A percentile compares a stretch with the other conserved stretches of the same genome.
Evolutionary conservation across 331 rosid genomes (phyloP).

Genomic region (Quercus lobata): DNA sequence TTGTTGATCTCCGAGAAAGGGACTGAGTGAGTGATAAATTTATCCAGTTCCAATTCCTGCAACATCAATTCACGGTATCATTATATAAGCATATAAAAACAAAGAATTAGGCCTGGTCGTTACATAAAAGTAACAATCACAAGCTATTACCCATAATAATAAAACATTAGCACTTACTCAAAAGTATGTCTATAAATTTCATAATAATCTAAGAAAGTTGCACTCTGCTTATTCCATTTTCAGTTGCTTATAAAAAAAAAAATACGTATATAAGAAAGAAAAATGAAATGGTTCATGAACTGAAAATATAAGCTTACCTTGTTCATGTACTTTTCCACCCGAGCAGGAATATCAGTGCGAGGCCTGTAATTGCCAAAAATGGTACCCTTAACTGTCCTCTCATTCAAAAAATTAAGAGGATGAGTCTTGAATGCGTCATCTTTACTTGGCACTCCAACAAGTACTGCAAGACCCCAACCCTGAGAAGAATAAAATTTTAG

Average conservation of each 20-base stretch:
- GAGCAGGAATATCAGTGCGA: conserved; percentile 67
- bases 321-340: conserved; percentile 79
- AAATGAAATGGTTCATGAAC: background rate
- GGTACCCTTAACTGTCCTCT: conserved; percentile 93
- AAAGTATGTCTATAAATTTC: too few species aligned
- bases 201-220: too few species aligned
- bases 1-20: conserved; percentile 85
- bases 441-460: conserved; percentile 90
- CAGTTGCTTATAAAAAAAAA: background rate
- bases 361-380: conserved; percentile 92
- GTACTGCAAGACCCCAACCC: conserved; percentile 99
- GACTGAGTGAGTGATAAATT: conserved; percentile 74
- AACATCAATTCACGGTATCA: background rate
- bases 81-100: too few species aligned
- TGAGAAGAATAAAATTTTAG: conserved; percentile 3
- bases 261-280: background rate
- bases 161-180: background rate
- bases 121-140: too few species aligned
- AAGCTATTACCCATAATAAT: background rate
- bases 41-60: conserved; percentile 84
- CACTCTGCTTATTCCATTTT: too few species aligned
- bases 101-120: too few species aligned
- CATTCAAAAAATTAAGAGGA: conserved; percentile 59
- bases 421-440: conserved; percentile 82
- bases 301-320: conserved; percentile 35